A percentile compares a stretch with the other conserved stretches of the same genome.
These are phyloP conservation scores for Pseudogymnoascus sp. DNA, from an alignment of 2,329 filamentous ascomycete genomes.

Conservation along the genomic window DNA sequence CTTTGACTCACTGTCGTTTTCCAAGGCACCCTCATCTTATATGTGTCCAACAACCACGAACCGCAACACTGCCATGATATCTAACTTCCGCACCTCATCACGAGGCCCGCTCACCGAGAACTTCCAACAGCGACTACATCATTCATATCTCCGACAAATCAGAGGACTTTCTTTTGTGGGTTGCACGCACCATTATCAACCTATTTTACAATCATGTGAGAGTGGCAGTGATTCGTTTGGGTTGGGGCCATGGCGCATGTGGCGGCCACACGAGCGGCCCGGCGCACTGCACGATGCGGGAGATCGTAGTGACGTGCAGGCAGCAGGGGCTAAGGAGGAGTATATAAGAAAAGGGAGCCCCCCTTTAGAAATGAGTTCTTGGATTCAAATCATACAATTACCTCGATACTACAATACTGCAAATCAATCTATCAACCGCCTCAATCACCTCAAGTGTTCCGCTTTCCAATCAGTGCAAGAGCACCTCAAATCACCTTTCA, in stretches of 20 bases:
- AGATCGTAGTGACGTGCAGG: not conserved
- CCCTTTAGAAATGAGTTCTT: not conserved
- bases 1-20: not conserved
- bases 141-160: not conserved
- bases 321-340: not conserved
- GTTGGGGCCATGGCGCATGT: not conserved
- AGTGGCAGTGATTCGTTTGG: not conserved
- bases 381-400: not conserved
- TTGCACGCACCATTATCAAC: not conserved
- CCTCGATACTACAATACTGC: not conserved
- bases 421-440: not conserved
- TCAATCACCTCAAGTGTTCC: not conserved
- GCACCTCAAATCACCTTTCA: not conserved
- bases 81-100: not conserved
- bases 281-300: not conserved
- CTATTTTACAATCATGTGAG: not conserved
- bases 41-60: not conserved
- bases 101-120: not conserved
- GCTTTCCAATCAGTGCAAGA: not conserved
- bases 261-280: not conserved
- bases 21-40: not conserved
- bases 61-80: not conserved
- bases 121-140: not conserved
- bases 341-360: not conserved
- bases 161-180: not conserved